Conservation (phyloP, 208 protist genomes). For the Crithidia sp. region DNA sequence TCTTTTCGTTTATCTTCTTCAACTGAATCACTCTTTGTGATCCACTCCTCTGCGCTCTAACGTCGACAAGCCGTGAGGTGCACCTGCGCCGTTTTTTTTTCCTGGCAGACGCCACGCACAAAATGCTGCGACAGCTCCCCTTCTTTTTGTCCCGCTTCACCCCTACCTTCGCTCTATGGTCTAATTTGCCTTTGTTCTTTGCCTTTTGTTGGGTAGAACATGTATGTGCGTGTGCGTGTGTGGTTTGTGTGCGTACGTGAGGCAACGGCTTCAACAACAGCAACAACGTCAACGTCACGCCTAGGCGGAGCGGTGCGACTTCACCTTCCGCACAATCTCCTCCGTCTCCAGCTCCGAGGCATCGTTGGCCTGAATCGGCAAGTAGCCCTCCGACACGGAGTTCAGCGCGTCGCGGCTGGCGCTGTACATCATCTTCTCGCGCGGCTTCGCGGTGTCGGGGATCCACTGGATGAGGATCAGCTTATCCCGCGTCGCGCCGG, state of each 20-base stretch:
- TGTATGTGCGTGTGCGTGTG: neutral
- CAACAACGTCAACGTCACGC: neutral
- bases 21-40: neutral
- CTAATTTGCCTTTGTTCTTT: neutral
- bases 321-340: slow-evolving; percentile 64
- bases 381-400: slow-evolving; percentile 75
- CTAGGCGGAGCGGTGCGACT: slow-evolving; percentile 41
- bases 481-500: slow-evolving; percentile 73
- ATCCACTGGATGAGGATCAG: slow-evolving; percentile 92
- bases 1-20: neutral
- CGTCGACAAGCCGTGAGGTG: too few relatives aligned
- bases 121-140: too few relatives aligned
- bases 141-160: too few relatives aligned
- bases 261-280: too few relatives aligned
- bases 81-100: too few relatives aligned
- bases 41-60: too few relatives aligned
- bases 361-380: slow-evolving; percentile 90
- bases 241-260: too few relatives aligned
- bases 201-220: neutral
- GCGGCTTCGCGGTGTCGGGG: slow-evolving; percentile 75
- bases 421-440: slow-evolving; percentile 91
- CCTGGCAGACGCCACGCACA: too few relatives aligned
- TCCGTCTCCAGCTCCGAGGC: slow-evolving; percentile 57
- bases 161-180: too few relatives aligned
- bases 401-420: slow-evolving; percentile 80